Evolutionary conservation across 306 rosid species (phyloP).

Genomic region (Elaeagnus macrophylla): DNA sequence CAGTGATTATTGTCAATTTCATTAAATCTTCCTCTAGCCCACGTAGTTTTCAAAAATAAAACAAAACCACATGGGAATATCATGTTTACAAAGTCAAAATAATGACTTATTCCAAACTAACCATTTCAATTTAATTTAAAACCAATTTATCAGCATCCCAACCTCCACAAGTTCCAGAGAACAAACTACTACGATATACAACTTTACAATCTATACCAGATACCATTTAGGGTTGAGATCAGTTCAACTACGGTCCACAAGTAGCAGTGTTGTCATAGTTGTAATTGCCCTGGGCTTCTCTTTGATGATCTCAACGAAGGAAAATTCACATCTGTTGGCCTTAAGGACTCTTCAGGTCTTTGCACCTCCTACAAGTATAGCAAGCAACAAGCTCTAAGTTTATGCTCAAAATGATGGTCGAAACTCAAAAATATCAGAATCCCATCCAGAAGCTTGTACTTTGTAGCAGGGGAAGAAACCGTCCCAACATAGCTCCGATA

Average conservation of each 20-base stretch:
- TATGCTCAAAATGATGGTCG: background rate
- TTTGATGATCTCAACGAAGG: slow-evolving; percentile 43
- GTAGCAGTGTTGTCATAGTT: slow-evolving; percentile 19
- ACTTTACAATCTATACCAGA: slow-evolving; percentile 65
- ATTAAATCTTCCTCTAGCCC: slow-evolving; percentile 49
- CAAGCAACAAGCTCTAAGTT: background rate
- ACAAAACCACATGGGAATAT: slow-evolving; percentile 66
- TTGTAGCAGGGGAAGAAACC: too few relatives aligned
- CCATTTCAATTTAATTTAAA: slow-evolving; percentile 26
- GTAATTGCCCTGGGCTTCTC: slow-evolving; percentile 47
- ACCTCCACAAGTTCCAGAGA: slow-evolving; percentile 23
- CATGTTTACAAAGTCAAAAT: slow-evolving; percentile 40
- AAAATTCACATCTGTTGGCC: slow-evolving; percentile 32
- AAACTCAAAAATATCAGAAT: background rate
- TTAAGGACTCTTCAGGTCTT: slow-evolving; percentile 38
- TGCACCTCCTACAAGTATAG: slow-evolving; percentile 42
- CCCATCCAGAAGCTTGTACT: too few relatives aligned
- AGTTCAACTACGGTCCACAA: background rate
- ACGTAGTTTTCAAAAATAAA: slow-evolving; percentile 62
- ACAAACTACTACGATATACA: slow-evolving; percentile 38
- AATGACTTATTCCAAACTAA: slow-evolving; percentile 49
- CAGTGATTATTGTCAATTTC: too few relatives aligned
- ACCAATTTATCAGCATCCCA: slow-evolving; percentile 46
- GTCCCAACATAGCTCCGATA: too few relatives aligned
- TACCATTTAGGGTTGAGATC: slow-evolving; percentile 29